Conservation (phyloP, 1,284 basidiomycete species). For the Peniophora sp. region DNA sequence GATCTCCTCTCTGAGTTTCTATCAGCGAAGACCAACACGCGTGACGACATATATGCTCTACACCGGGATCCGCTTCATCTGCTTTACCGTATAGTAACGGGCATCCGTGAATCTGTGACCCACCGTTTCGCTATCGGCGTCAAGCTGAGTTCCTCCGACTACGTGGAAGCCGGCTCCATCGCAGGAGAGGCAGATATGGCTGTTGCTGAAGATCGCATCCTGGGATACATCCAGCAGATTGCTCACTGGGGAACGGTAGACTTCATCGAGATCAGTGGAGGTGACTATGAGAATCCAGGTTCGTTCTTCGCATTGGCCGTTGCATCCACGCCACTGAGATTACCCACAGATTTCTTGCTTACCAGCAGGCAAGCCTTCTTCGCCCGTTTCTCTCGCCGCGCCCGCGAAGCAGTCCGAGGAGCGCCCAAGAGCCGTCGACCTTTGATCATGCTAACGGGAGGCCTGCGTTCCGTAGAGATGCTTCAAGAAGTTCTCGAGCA, state of each 20-base stretch:
- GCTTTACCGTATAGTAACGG: slow-evolving; percentile 54
- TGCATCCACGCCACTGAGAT: neutral
- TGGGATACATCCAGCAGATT: slow-evolving; percentile 59
- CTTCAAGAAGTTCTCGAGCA: slow-evolving; percentile 46
- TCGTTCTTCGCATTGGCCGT: slow-evolving; percentile 12
- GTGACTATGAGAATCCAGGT: slow-evolving; percentile 80
- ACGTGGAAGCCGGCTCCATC: slow-evolving; percentile 41
- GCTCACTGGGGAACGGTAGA: slow-evolving; percentile 61
- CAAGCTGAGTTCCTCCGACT: slow-evolving; percentile 88
- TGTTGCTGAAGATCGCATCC: slow-evolving; percentile 32
- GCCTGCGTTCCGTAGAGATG: slow-evolving; percentile 56
- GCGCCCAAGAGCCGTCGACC: slow-evolving; percentile 30
- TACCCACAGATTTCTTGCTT: slow-evolving; percentile 20
- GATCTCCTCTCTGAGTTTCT: slow-evolving; percentile 84
- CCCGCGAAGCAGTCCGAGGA: slow-evolving; percentile 27
- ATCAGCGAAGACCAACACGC: slow-evolving; percentile 70
- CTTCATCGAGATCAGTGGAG: slow-evolving; percentile 84
- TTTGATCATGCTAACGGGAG: slow-evolving; percentile 75
- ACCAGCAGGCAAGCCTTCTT: slow-evolving; percentile 51
- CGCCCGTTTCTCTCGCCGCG: slow-evolving; percentile 47
- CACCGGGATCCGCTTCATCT: slow-evolving; percentile 44
- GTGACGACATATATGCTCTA: slow-evolving; percentile 56
- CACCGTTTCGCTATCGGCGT: slow-evolving; percentile 69
- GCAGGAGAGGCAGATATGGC: slow-evolving; percentile 13
- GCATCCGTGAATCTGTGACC: slow-evolving; percentile 53